These are phyloP conservation scores for Herpetospermum pedunculosum DNA, from an alignment of 306 rosid species.

Conservation along the genomic window DNA sequence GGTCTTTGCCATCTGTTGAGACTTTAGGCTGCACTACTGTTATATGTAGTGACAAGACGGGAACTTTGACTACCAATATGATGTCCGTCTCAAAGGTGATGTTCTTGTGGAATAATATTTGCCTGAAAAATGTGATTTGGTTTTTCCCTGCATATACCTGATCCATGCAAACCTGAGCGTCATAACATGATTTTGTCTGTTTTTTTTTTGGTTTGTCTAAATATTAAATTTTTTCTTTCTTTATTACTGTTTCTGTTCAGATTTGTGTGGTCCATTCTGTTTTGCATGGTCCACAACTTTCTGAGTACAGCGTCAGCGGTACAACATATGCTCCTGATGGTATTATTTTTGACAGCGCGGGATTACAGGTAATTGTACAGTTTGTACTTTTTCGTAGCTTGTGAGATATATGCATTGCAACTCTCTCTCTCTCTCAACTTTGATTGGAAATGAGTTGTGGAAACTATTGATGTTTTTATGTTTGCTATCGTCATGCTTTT, in stretches of 20 bases:
- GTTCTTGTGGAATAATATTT: conserved; percentile 7
- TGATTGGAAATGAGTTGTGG: neutral
- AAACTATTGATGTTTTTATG: neutral
- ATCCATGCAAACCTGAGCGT: neutral
- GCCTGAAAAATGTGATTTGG: neutral
- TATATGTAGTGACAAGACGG: conserved; percentile 97
- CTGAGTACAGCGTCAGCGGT: conserved; percentile 78
- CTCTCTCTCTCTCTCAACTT: neutral
- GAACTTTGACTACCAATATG: conserved; percentile 95
- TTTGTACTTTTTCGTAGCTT: neutral
- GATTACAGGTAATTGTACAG: conserved; percentile 43
- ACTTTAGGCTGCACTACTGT: conserved; percentile 98
- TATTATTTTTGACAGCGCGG: conserved; percentile 46
- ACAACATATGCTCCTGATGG: conserved; percentile 94
- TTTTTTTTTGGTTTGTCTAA: neutral
- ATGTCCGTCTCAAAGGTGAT: conserved; percentile 88
- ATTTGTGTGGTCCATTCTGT: conserved; percentile 80
- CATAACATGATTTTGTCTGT: neutral
- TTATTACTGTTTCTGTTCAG: conserved; percentile 20
- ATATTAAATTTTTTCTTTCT: neutral
- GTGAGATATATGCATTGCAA: neutral
- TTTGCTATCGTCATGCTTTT: neutral
- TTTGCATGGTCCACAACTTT: conserved; percentile 41
- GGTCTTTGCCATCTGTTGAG: conserved; percentile 91
- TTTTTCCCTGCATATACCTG: neutral